Conservation (phyloP, 1,284 basidiomycete genomes). For the Cryptococcus floricola region DNA sequence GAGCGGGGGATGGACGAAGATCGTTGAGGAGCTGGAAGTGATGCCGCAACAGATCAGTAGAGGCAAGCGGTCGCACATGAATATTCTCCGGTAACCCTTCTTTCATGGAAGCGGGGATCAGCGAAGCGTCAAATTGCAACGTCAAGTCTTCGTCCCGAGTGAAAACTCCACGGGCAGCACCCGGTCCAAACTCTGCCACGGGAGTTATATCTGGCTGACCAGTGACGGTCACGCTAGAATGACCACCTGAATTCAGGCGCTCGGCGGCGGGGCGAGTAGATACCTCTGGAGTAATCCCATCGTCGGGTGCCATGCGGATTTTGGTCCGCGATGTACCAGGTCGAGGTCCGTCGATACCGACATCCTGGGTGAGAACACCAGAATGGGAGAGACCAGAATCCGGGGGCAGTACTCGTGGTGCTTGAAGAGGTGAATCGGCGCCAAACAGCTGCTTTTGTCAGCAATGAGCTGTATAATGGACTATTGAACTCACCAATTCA, state of each 20-base stretch:
- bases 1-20: slow-evolving; percentile 73
- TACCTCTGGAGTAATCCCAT: too few relatives aligned
- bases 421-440: slow-evolving; percentile 27
- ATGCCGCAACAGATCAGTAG: slow-evolving; percentile 75
- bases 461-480: background rate
- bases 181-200: too few relatives aligned
- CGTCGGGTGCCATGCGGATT: slow-evolving; percentile 5
- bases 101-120: slow-evolving; percentile 52
- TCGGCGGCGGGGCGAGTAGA: too few relatives aligned
- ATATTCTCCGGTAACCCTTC: slow-evolving; percentile 24
- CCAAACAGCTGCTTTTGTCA: slow-evolving; percentile 32
- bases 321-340: slow-evolving; percentile 33
- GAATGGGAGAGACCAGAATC: slow-evolving; percentile 27
- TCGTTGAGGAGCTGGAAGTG: slow-evolving; percentile 79
- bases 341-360: slow-evolving; percentile 21
- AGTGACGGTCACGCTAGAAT: too few relatives aligned
- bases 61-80: slow-evolving; percentile 69
- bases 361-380: slow-evolving; percentile 24
- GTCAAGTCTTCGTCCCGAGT: slow-evolving; percentile 68
- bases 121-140: slow-evolving; percentile 66
- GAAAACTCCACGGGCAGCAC: slow-evolving; percentile 40
- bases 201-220: too few relatives aligned
- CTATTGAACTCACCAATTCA: slow-evolving; percentile 28
- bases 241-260: too few relatives aligned
- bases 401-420: slow-evolving; percentile 25